A percentile compares a stretch with the other conserved stretches of the same genome.
Evolutionary conservation across 129 eudicot species (phyloP).

Genomic region (Smallanthus sonchifolius): DNA sequence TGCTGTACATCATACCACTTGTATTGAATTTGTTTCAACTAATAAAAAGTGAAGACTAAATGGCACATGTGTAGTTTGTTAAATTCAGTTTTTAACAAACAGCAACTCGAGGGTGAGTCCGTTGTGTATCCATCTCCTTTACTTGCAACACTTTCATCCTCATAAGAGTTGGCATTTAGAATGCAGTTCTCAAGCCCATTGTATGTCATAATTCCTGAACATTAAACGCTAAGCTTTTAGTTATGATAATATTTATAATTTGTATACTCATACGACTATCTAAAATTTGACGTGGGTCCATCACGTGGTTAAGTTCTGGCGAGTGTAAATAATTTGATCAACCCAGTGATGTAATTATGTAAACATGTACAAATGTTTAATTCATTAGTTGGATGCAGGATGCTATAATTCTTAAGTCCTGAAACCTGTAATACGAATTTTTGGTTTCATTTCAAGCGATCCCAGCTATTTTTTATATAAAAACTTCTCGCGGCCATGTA

Average conservation of each 20-base stretch:
- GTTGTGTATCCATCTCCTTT: too few relatives aligned
- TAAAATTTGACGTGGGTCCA: neutral
- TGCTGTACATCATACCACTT: too few relatives aligned
- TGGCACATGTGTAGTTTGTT: too few relatives aligned
- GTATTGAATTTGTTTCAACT: too few relatives aligned
- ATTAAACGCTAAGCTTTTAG: neutral
- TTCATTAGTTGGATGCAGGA: neutral
- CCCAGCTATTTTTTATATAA: neutral
- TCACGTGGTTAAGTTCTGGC: neutral
- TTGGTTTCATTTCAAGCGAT: neutral
- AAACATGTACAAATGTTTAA: neutral
- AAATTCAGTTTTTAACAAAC: too few relatives aligned
- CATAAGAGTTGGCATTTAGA: too few relatives aligned
- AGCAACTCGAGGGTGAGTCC: too few relatives aligned
- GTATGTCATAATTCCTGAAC: constrained; percentile 42
- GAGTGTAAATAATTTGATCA: neutral
- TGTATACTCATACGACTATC: neutral
- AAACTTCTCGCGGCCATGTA: neutral
- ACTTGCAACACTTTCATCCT: too few relatives aligned
- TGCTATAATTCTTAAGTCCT: neutral
- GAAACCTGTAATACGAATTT: neutral
- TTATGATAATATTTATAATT: neutral
- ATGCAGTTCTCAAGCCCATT: too few relatives aligned
- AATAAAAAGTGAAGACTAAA: too few relatives aligned
- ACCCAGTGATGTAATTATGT: neutral